A percentile compares a stretch with the other conserved stretches of the same genome.
Evolutionary conservation across 768 basidiomycete species (phyloP).

Genomic region (Hysterangium stoloniferum): DNA sequence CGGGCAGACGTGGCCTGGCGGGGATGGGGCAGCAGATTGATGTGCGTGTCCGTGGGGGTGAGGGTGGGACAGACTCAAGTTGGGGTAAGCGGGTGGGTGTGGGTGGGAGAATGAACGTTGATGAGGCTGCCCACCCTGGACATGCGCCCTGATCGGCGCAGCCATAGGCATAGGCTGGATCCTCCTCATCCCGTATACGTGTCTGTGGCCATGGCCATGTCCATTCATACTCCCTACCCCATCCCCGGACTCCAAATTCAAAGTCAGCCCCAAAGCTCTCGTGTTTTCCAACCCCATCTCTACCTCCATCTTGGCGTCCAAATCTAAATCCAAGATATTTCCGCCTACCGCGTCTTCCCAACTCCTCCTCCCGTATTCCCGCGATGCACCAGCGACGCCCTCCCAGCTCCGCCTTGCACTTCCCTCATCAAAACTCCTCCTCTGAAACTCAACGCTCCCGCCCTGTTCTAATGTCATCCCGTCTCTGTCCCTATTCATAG

Average conservation of each 20-base stretch:
- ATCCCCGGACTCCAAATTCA: constrained; percentile 13
- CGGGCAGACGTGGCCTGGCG: constrained; percentile 48
- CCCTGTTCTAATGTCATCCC: neutral
- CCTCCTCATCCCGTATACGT: constrained; percentile 23
- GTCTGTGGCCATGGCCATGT: too few species aligned
- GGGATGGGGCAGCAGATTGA: constrained; percentile 24
- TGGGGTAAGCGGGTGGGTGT: constrained; percentile 11
- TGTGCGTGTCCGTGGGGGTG: constrained; percentile 16
- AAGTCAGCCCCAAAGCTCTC: neutral
- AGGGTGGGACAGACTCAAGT: constrained; percentile 14
- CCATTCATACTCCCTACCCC: constrained; percentile 25
- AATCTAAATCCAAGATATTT: too few species aligned
- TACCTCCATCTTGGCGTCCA: too few species aligned
- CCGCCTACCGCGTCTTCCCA: too few species aligned
- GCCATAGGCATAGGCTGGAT: constrained; percentile 41
- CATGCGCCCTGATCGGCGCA: constrained; percentile 60
- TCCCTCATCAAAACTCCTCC: neutral
- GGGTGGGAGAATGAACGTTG: neutral
- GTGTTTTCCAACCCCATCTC: neutral
- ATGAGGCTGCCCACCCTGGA: constrained; percentile 23
- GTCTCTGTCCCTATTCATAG: neutral
- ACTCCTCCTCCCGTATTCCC: too few species aligned
- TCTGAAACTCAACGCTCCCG: neutral
- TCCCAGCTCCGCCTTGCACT: neutral
- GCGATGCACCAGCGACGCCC: too few species aligned